Base-by-base conservation (phyloP, 2,329 filamentous ascomycete species). In the Torrubiellomyces zombiae region DNA sequence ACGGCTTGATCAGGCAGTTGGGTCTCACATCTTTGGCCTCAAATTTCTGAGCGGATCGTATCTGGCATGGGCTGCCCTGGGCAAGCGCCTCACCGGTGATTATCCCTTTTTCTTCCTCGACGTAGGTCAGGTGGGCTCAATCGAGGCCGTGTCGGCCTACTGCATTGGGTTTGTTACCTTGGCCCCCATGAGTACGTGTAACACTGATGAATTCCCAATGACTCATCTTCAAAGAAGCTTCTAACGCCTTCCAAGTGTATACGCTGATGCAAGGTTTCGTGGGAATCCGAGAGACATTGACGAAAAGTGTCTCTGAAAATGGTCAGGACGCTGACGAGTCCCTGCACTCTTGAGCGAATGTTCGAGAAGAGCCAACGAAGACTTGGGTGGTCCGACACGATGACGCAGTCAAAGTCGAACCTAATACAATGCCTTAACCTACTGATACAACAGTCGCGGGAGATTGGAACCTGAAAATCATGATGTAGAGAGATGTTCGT, bases 101-200 rank as follows among this genome's bases (percentile, higher is more conserved):
- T 51, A 45, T 28, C 47, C 61, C 7, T 62, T 63, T 33, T 65
- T 61, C 43, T 66, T 61, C 53, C 46, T 67, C 26, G 56, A 66
- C 33, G 48, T 53, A 25, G 38, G 47, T 5, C 39, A 53, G 27
- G 51, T 60, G 32, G 53, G 53, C 22, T 51, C 50, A 15, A 44
- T 51, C 19, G 53, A 55, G 34, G 53, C 56, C 10, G 53, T 63
- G 12, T 44, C 53, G 19, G 49, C 51, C 5, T 58, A 58, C 31
- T 53, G 49, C 27, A 42, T 53, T 21, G 52, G 47, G 6, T 67
- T 67, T 30, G 39, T 64, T 12, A 33, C 47, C 2, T 34, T 60
- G 28, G 45, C 57, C 7, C 51, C 55, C 4, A 44, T 53, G 28
- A 49, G 62, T 67, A 42, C 52, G 60, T 47, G 4, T 13, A 3